Conservation (phyloP, 2,329 filamentous ascomycete genomes). For the Ophiostoma tasmaniense region DNA sequence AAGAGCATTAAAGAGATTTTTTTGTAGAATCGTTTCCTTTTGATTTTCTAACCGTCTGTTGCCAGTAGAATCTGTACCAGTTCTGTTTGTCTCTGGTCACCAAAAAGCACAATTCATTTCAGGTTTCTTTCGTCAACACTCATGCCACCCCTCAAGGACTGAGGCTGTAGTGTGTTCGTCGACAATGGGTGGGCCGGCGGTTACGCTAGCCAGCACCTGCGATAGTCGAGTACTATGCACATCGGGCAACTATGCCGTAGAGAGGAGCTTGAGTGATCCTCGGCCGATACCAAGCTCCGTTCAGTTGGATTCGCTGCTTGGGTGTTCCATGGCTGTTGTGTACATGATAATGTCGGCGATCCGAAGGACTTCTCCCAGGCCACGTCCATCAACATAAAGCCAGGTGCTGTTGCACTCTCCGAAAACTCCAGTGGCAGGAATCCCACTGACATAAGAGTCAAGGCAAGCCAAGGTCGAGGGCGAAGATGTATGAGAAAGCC, state of each 20-base stretch:
- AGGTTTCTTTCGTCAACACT: not conserved
- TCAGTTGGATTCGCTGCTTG: not conserved
- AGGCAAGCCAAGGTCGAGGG: not conserved
- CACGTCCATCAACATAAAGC: not conserved
- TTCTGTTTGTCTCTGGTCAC: constrained; percentile 12
- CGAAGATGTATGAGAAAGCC: not conserved
- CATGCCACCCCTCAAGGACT: not conserved
- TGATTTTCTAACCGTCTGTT: constrained; percentile 25
- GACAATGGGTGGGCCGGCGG: not conserved
- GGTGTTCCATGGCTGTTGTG: not conserved
- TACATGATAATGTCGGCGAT: not conserved
- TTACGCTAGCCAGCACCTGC: not conserved
- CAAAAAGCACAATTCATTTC: not conserved
- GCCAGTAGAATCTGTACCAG: constrained; percentile 27
- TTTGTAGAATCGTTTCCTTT: constrained; percentile 23
- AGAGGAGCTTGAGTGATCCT: not conserved
- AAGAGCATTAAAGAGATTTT: constrained; percentile 10
- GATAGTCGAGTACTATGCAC: not conserved
- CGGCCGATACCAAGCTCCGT: not conserved
- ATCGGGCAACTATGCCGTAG: not conserved
- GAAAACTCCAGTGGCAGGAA: not conserved
- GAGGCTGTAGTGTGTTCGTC: not conserved
- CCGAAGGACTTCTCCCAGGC: not conserved
- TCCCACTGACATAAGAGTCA: not conserved
- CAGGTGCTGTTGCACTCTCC: not conserved